A percentile compares a stretch with the other conserved stretches of the same genome.
These are phyloP conservation scores for Liquidambar formosana DNA, from an alignment of 164 flowering plant genomes.

Conservation along the genomic window DNA sequence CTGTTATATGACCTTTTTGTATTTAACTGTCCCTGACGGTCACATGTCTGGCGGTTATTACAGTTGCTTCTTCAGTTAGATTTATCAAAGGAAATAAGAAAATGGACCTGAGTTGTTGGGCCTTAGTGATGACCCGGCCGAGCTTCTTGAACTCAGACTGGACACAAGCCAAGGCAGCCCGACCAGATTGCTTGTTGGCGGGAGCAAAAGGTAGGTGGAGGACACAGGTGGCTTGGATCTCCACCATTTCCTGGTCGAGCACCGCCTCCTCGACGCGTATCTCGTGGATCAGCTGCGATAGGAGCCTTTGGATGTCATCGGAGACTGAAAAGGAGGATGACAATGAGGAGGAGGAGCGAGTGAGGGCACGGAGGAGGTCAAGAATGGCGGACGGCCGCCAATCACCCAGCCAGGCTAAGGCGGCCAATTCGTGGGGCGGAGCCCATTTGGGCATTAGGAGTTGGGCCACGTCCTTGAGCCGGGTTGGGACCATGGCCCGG, in stretches of 20 bases:
- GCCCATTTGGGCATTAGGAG: slow-evolving; percentile 60
- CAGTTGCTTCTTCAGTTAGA: neutral
- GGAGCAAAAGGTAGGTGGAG: slow-evolving; percentile 58
- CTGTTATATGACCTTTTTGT: too few species aligned
- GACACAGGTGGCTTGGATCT: slow-evolving; percentile 70
- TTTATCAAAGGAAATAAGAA: neutral
- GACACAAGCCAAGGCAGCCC: slow-evolving; percentile 29
- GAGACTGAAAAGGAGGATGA: slow-evolving; percentile 20
- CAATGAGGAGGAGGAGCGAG: slow-evolving; percentile 21
- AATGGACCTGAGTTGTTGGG: slow-evolving; percentile 70
- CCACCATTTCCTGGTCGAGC: slow-evolving; percentile 74
- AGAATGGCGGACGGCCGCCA: slow-evolving; percentile 81
- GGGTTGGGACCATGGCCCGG: slow-evolving; percentile 33
- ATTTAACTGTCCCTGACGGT: neutral
- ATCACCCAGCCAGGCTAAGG: slow-evolving; percentile 73
- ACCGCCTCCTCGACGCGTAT: slow-evolving; percentile 72
- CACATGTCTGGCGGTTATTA: neutral
- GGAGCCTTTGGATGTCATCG: slow-evolving; percentile 19
- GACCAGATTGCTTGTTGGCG: slow-evolving; percentile 5
- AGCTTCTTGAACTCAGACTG: slow-evolving; percentile 67
- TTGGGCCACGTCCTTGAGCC: slow-evolving; percentile 46
- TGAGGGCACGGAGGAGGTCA: slow-evolving; percentile 38
- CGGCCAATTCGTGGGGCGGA: slow-evolving; percentile 59
- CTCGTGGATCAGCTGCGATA: slow-evolving; percentile 54
- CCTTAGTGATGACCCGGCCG: slow-evolving; percentile 55